Base-by-base conservation (phyloP, 2,329 filamentous ascomycete genomes). In the Polytolypa hystricis region DNA sequence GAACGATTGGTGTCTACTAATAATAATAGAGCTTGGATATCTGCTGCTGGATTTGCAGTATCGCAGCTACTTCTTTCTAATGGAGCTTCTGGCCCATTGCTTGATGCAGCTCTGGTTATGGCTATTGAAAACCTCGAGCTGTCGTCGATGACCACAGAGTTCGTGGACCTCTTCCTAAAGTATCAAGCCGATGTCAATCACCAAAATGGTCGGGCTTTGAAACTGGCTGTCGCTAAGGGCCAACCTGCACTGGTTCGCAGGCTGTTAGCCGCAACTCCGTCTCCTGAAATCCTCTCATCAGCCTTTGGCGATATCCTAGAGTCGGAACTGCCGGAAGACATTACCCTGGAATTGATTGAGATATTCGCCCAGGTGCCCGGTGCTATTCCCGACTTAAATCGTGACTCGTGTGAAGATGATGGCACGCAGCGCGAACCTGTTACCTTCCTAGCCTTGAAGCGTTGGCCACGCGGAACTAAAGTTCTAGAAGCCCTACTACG, bases 241-340 rank as follows among this genome's bases (percentile, higher is more conserved):
- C 62, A 64, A 6, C 72, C 75, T 0, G 66, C 63, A 4, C 60
- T 42, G 15, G 37, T 40, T 2, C 23, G 32, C 18, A 35, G 26
- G 16, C 32, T 46, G 20, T 7, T 42, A 9, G 28, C n/a, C 6
- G 33, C 39, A 11, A 29, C 23, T 30, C 35, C 36, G 20, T 46
- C 42, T 12, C 18, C 66, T 2, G 60, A 65, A 30, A 62, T 71
- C 0, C 53, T 79, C 1, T 67, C 67, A 0, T 55, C 64, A 39
- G 71, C 71, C 0, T 71, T 81, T 36, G 69, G 72, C 14, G 66
- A 62, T 21, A 66, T 80, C 2, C 71, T 81, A 33, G 66, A 69
- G 30, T 65, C 65, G 0, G 58, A 64, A 0, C 50, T 70, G 1
- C 50, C 65, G 2, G 70, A 77, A 39, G 66, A 72, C 1, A 61